Conservation (phyloP, 352 stramenopile genomes). For the Globisporangium takayamanum region DNA sequence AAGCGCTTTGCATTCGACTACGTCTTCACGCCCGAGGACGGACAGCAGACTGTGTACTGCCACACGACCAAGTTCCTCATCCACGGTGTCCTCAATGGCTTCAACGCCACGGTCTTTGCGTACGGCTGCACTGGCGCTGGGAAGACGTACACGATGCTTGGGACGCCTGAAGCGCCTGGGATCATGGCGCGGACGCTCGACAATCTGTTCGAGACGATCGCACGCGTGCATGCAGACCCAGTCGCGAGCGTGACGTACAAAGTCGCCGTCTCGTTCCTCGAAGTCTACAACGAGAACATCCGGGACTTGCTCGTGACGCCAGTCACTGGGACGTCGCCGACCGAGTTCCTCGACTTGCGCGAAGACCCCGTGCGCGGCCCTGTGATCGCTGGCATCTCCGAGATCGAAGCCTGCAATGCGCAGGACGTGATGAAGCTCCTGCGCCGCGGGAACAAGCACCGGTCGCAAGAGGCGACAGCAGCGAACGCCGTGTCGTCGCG, state of each 20-base stretch:
- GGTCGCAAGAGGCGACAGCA: constrained; percentile 84
- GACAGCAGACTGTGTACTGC: constrained; percentile 77
- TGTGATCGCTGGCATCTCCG: constrained; percentile 80
- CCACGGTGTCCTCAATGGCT: constrained; percentile 82
- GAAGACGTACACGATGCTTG: constrained; percentile 92
- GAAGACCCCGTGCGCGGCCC: constrained; percentile 84
- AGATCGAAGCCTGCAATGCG: constrained; percentile 73
- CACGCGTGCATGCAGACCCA: constrained; percentile 25
- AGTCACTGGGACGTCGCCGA: background rate
- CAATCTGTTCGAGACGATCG: constrained; percentile 78
- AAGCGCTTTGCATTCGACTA: constrained; percentile 90
- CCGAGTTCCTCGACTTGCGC: constrained; percentile 63
- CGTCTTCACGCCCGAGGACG: constrained; percentile 64
- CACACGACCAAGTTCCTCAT: constrained; percentile 88
- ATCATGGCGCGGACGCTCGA: constrained; percentile 88
- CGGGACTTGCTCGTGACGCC: constrained; percentile 65
- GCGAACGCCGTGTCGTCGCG: constrained; percentile 86
- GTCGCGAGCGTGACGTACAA: constrained; percentile 38
- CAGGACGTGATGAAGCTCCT: constrained; percentile 86
- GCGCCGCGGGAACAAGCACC: constrained; percentile 77
- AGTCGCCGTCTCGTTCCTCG: constrained; percentile 84
- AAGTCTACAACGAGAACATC: constrained; percentile 94
- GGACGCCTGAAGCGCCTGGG: constrained; percentile 67
- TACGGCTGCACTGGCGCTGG: constrained; percentile 86
- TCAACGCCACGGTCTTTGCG: constrained; percentile 90